phyloP scores from a whole-genome alignment of 2,329 filamentous ascomycete species.

The Leptosphaerulina australis region DNA sequence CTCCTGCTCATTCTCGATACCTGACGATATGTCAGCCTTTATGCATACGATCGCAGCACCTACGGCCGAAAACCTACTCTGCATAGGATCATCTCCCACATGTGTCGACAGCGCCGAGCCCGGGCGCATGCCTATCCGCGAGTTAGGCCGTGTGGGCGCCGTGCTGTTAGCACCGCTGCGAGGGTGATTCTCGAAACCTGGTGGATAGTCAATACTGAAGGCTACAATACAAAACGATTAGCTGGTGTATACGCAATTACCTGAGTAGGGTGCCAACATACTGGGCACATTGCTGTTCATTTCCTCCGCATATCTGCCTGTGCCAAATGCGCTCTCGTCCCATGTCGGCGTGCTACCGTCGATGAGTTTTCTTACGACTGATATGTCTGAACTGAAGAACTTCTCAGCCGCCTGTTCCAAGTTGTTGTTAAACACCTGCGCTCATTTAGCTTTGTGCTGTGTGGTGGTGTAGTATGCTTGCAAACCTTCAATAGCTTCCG shows the following conservation, averaged over 20 bases:
- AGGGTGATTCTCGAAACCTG: slow-evolving; percentile 39
- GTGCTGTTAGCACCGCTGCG: slow-evolving; percentile 41
- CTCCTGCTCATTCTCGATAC: slow-evolving; percentile 55
- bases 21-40: slow-evolving; percentile 31
- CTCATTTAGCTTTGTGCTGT: neutral
- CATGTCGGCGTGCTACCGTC: slow-evolving; percentile 33
- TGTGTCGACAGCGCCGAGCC: slow-evolving; percentile 39
- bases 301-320: slow-evolving; percentile 41
- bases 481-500: slow-evolving; percentile 16
- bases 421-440: slow-evolving; percentile 34
- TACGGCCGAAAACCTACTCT: slow-evolving; percentile 35
- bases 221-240: slow-evolving; percentile 30
- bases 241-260: slow-evolving; percentile 8
- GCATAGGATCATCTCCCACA: slow-evolving; percentile 39
- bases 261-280: slow-evolving; percentile 23
- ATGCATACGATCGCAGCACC: neutral
- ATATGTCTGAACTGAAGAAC: slow-evolving; percentile 27
- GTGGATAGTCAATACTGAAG: slow-evolving; percentile 45
- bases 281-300: slow-evolving; percentile 31
- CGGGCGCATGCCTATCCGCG: slow-evolving; percentile 39
- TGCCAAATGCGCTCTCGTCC: slow-evolving; percentile 40
- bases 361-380: slow-evolving; percentile 28
- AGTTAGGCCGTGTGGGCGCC: slow-evolving; percentile 46
- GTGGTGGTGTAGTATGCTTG: neutral
- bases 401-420: slow-evolving; percentile 33